Evolutionary conservation across 2,329 filamentous ascomycete genomes (phyloP).

Genomic region (Diaporthe capsici): DNA sequence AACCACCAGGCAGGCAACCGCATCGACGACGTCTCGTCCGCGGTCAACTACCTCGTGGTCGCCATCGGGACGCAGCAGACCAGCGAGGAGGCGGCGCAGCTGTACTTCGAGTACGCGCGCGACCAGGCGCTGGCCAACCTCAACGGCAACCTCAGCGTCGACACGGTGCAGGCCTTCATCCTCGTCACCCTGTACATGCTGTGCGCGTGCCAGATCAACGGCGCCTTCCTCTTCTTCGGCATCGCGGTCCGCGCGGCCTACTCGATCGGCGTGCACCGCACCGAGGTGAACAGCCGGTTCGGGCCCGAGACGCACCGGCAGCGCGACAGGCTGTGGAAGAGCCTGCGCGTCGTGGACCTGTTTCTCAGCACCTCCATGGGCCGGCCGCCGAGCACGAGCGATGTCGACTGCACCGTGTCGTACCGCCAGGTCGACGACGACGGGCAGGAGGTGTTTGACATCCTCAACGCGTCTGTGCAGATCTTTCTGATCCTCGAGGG

Average conservation of each 20-base stretch:
- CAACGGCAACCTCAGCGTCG: slow-evolving; percentile 62
- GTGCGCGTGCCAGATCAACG: slow-evolving; percentile 68
- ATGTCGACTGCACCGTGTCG: slow-evolving; percentile 67
- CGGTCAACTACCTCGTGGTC: slow-evolving; percentile 64
- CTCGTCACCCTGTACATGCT: slow-evolving; percentile 69
- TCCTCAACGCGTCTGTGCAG: slow-evolving; percentile 67
- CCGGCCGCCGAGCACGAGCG: slow-evolving; percentile 66
- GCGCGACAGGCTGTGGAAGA: slow-evolving; percentile 68
- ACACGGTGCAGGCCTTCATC: slow-evolving; percentile 64
- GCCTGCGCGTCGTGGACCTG: slow-evolving; percentile 65
- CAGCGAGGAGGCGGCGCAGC: slow-evolving; percentile 57
- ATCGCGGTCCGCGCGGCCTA: slow-evolving; percentile 67
- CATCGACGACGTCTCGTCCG: slow-evolving; percentile 55
- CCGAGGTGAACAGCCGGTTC: slow-evolving; percentile 68
- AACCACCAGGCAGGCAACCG: slow-evolving; percentile 50
- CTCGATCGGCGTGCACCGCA: slow-evolving; percentile 66
- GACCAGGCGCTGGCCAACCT: slow-evolving; percentile 60
- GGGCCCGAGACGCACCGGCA: slow-evolving; percentile 58
- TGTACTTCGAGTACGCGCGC: slow-evolving; percentile 66
- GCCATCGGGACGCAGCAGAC: slow-evolving; percentile 63
- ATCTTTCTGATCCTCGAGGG: slow-evolving; percentile 66
- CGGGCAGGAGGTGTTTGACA: slow-evolving; percentile 57
- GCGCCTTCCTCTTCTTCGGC: slow-evolving; percentile 68
- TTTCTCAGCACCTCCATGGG: slow-evolving; percentile 69
- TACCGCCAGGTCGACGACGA: slow-evolving; percentile 56